These are phyloP conservation scores for Beauveria australis DNA, from an alignment of 2,329 filamentous ascomycete genomes.

Conservation along the genomic window DNA sequence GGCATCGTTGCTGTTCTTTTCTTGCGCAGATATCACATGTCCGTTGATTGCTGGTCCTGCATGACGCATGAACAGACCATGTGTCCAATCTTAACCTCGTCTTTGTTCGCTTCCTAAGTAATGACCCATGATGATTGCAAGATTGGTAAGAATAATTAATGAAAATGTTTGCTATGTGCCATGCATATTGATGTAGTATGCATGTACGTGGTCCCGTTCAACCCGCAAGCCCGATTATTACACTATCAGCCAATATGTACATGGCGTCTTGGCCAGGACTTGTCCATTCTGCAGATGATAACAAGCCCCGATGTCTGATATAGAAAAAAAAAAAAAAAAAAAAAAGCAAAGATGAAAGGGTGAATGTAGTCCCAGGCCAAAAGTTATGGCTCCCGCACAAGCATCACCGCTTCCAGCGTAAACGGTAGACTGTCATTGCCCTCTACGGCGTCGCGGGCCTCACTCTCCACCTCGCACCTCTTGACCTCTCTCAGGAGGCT, in stretches of 20 bases:
- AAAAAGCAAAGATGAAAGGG: too few relatives aligned
- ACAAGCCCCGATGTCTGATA: background rate
- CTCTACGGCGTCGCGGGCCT: background rate
- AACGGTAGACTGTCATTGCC: background rate
- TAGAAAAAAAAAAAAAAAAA: background rate
- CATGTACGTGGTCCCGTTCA: background rate
- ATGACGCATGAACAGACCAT: too few relatives aligned
- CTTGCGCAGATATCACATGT: too few relatives aligned
- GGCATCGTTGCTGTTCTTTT: too few relatives aligned
- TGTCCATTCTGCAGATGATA: background rate
- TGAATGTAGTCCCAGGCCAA: background rate
- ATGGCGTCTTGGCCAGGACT: background rate
- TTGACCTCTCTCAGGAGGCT: background rate
- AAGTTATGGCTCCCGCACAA: background rate
- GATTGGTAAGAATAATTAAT: too few relatives aligned
- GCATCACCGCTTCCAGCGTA: background rate
- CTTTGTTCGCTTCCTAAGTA: too few relatives aligned
- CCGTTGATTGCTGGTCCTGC: too few relatives aligned
- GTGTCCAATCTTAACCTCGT: too few relatives aligned
- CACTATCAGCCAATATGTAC: background rate
- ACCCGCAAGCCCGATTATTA: background rate
- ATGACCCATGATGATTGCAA: too few relatives aligned
- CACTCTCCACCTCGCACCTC: constrained; percentile 4
- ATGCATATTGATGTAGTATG: background rate
- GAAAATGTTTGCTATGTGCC: background rate